phyloP scores from a whole-genome alignment of 2,329 filamentous ascomycete genomes.

The Fusarium verticillioides region DNA sequence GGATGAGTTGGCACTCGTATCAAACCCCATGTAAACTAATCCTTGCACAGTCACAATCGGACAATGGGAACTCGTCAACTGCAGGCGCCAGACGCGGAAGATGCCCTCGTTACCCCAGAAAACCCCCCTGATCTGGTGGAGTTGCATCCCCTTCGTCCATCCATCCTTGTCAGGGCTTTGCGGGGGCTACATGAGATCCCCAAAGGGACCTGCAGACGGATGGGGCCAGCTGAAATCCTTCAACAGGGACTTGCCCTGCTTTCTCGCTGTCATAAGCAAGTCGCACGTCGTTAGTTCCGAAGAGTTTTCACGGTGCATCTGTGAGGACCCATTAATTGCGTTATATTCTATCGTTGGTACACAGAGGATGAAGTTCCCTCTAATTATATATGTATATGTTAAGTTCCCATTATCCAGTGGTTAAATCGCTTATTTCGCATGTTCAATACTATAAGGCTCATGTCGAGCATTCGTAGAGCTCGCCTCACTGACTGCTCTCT shows the following conservation, averaged over 20 bases:
- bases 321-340: slow-evolving; percentile 6
- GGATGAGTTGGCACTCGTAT: neutral
- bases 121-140: slow-evolving; percentile 7
- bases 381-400: slow-evolving; percentile 30
- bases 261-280: neutral
- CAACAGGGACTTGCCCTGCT: neutral
- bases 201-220: neutral
- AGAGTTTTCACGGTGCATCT: slow-evolving; percentile 12
- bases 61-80: slow-evolving; percentile 2
- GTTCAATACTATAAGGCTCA: slow-evolving; percentile 37
- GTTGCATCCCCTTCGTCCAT: slow-evolving; percentile 27
- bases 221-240: neutral
- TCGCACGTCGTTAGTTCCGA: neutral
- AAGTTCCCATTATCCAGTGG: slow-evolving; percentile 4
- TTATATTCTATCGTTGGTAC: slow-evolving; percentile 5
- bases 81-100: neutral
- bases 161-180: slow-evolving; percentile 24
- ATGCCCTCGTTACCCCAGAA: slow-evolving; percentile 15
- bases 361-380: neutral
- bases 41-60: neutral
- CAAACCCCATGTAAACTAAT: neutral
- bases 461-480: slow-evolving; percentile 38
- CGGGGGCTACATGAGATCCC: slow-evolving; percentile 13
- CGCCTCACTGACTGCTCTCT: slow-evolving; percentile 42
- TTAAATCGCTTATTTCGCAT: slow-evolving; percentile 22